Evolutionary conservation across 1,139 yeast genomes (phyloP).

Genomic region (Yamadazyma oceani): DNA sequence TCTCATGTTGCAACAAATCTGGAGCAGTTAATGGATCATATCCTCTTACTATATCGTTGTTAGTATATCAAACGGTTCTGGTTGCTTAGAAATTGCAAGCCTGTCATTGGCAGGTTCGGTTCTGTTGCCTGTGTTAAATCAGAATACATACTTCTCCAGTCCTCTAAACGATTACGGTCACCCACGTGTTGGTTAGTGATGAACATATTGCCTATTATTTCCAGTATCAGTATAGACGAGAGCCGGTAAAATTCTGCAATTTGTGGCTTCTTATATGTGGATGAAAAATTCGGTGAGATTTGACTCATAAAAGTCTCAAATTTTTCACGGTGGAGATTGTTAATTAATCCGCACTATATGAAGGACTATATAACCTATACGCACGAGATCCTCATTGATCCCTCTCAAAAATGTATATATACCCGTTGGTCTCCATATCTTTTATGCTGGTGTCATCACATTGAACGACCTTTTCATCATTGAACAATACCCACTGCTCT

Average conservation of each 20-base stretch:
- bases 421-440: conserved; percentile 64
- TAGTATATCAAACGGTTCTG: too few relatives aligned
- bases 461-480: conserved; percentile 88
- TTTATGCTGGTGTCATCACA: conserved; percentile 62
- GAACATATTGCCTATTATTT: too few relatives aligned
- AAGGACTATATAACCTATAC: too few relatives aligned
- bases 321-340: too few relatives aligned
- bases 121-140: too few relatives aligned
- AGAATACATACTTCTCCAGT: conserved; percentile 74
- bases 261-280: too few relatives aligned
- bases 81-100: conserved; percentile 1
- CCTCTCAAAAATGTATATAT: conserved; percentile 52
- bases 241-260: too few relatives aligned
- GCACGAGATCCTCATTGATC: too few relatives aligned
- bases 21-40: conserved; percentile 96
- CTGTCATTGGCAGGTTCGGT: conserved; percentile 5
- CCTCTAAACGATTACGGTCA: conserved; percentile 79
- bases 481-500: conserved; percentile 78
- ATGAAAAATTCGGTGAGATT: too few relatives aligned
- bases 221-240: too few relatives aligned
- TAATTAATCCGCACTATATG: too few relatives aligned
- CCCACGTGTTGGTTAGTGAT: conserved; percentile 80
- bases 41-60: conserved; percentile 47
- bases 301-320: too few relatives aligned
- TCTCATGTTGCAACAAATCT: conserved; percentile 87